Evolutionary conservation across 2,329 filamentous ascomycete genomes (phyloP), one percentile per base, ranked within the genome.

Genomic region (Sporothrix inflata): DNA sequence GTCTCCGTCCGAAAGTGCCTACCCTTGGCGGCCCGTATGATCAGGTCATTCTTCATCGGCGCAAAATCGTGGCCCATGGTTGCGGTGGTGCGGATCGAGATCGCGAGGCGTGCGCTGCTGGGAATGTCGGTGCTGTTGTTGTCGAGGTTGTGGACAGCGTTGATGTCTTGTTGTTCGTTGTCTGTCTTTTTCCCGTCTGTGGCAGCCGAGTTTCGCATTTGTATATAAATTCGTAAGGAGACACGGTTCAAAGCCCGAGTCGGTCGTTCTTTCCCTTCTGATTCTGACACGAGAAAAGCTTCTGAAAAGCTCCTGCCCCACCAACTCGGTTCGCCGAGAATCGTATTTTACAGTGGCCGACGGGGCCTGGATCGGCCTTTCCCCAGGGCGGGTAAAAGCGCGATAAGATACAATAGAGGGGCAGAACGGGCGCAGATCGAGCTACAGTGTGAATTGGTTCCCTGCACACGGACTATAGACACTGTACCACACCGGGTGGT

Each of bases 1-100:
- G 19, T n/a, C 8, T 16, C 47, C 1, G 30, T 69, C 24, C 12
- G 6, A 7, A 38, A 19, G 34, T 16, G 34, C 84, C 78, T 83
- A 97, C 94, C 96, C 87, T 92, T 89, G 76, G 96, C 96, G 77
- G 95, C 93, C 80, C 96, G 90, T 73, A 99, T 85, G 79, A 99
- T 87, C 77, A 98, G 85, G 80, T 99, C 95, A 82, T 99, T 99
- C 84, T 97, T 90, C 81, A 98, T 84, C 72, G 94, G 93, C 78
- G 91, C 89, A 78, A 98, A 98, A 78, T 90, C 83, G 77, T 89
- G 85, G 74, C 85, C 84, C 91, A 94, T 94, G 76, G 68, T 69
- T 55, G 21, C 38, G 63, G 27, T 66, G 14, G 38, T 55, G 30
- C 8, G 27, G 14, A 66, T 57, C 11, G 57, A 40, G 24, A 72